A percentile compares a stretch with the other conserved stretches of the same genome.
phyloP scores from a whole-genome alignment of 306 rosid genomes.

The Adenanthera pavonina region DNA sequence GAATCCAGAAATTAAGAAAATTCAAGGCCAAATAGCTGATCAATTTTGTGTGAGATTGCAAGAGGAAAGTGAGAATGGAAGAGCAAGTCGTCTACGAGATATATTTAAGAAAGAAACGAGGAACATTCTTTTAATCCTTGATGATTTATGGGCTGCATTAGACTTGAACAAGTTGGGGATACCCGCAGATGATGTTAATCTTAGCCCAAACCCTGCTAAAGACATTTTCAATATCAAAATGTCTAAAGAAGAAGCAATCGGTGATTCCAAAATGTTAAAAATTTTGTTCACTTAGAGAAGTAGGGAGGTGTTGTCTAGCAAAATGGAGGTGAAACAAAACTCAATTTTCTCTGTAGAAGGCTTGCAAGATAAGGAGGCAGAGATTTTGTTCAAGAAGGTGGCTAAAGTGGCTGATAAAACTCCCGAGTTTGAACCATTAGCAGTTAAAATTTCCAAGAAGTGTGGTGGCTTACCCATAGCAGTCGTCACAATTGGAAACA shows the following conservation, averaged over 20 bases:
- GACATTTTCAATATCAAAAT: not conserved
- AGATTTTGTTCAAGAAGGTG: not conserved
- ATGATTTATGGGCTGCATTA: constrained; percentile 19
- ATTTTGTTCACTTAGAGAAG: constrained; percentile 13
- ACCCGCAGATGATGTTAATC: not conserved
- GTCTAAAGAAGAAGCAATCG: not conserved
- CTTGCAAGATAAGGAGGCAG: not conserved
- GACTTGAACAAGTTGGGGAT: constrained; percentile 22
- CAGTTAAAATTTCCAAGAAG: not conserved
- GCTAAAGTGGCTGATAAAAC: not conserved
- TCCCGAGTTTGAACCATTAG: not conserved
- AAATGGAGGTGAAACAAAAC: not conserved
- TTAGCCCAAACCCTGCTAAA: no score
- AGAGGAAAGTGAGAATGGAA: not conserved
- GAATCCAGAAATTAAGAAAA: not conserved
- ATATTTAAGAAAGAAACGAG: not conserved
- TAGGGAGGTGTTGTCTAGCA: not conserved
- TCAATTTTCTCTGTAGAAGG: not conserved
- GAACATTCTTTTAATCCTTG: not conserved
- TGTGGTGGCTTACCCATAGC: constrained; percentile 18
- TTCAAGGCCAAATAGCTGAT: constrained; percentile 11
- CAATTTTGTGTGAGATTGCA: not conserved
- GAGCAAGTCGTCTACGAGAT: not conserved
- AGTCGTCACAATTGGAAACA: not conserved
- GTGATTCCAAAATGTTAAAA: not conserved